Conservation (phyloP, 441 rosid species). For the Populus hybrid region DNA sequence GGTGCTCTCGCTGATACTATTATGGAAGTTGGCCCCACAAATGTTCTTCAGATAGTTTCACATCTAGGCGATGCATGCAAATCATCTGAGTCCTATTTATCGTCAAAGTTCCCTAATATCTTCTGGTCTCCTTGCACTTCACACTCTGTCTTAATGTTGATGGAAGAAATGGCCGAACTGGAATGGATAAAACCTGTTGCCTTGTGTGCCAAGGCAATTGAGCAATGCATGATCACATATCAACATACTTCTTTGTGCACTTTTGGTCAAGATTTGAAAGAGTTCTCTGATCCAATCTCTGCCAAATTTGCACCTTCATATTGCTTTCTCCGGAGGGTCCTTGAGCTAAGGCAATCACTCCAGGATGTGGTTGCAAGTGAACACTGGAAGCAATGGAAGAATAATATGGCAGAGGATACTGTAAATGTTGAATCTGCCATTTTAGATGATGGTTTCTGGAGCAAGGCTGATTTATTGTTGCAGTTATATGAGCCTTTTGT, state of each 20-base stretch:
- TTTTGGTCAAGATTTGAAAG: conserved; percentile 25
- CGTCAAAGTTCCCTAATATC: conserved; percentile 39
- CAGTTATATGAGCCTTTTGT: conserved; percentile 45
- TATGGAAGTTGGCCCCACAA: conserved; percentile 34
- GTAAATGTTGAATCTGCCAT: conserved; percentile 36
- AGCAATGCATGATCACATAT: conserved; percentile 30
- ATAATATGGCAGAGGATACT: conserved; percentile 20
- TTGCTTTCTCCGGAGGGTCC: conserved; percentile 28
- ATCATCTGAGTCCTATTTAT: conserved; percentile 29
- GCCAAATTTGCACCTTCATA: conserved; percentile 35
- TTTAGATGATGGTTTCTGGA: conserved; percentile 44
- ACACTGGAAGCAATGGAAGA: conserved; percentile 53
- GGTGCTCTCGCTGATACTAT: conserved; percentile 28
- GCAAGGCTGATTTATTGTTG: conserved; percentile 31
- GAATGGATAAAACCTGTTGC: conserved; percentile 35
- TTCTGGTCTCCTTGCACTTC: conserved; percentile 47
- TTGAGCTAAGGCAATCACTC: conserved; percentile 34
- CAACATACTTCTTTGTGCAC: conserved; percentile 19
- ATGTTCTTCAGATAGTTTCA: conserved; percentile 41
- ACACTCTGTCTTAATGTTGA: conserved; percentile 30
- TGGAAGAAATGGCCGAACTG: conserved; percentile 42
- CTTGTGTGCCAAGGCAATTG: conserved; percentile 37
- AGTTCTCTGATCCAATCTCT: conserved; percentile 20
- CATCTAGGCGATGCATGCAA: conserved; percentile 27
- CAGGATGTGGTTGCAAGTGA: conserved; percentile 35